Base-by-base conservation (phyloP, 176 grass and related monocot species). In the Rhynchospora breviuscula region DNA sequence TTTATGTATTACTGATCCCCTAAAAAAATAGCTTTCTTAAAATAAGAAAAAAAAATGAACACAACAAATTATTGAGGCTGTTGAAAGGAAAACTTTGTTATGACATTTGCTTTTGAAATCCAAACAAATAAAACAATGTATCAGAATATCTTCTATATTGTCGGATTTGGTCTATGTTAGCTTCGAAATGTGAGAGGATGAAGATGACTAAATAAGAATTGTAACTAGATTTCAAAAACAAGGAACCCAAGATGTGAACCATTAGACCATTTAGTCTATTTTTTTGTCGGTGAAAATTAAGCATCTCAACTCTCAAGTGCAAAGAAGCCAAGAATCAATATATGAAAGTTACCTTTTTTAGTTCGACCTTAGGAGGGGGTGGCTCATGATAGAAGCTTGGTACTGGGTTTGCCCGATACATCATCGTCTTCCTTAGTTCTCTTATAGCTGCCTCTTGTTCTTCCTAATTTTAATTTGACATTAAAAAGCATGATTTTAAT, bases 381-480 rank as follows among this genome's bases (percentile, higher is more conserved):
- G 92, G 92, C 78, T 98, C 95, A 59, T 95, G 92, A 71, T 98
- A 98, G 89, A 98, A 98, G 87, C 86, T 95, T 52, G 95, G 95
- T 79, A 98, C 89, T 59, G 95, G 95, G 65, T 92, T 98, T 86
- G 95, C 95, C 81, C 63, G 90, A 70, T 92, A 88, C 49, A 85
- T 86, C 87, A 98, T 81, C 9, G 86, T 91, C 76, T 95, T 95
- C 70, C 95, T 91, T 80, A 98, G 79, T 88, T 98, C 86, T 81
- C 89, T 98, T 81, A 98, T 85, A 84, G 95, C 88, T 5, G 86
- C 53, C 47, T 98, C 95, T 93, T 98, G 86, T 79, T 98, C 95
- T 87, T 95, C 95, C 95, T 98, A 86, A 26, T 65, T 9, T 66
- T 45, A 80, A 84, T 77, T 67, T 51, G 64, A 93, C 65, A 54